Evolutionary conservation across 352 stramenopile genomes (phyloP).

Genomic region (Phytophthora tubulina): DNA sequence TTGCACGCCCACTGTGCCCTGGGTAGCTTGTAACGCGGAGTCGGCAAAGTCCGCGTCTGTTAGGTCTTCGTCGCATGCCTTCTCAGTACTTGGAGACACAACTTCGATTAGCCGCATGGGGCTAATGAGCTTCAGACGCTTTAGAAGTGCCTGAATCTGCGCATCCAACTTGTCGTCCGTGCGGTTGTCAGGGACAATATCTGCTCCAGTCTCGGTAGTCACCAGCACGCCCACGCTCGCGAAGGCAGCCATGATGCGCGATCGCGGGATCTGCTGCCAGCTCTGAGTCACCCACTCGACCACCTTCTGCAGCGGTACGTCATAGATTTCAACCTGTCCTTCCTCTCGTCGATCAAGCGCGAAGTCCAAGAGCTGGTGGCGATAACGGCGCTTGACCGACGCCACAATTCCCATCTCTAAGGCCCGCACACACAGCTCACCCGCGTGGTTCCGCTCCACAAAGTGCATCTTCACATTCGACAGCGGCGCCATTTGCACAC

Average conservation of each 20-base stretch:
- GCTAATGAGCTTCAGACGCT: constrained; percentile 58
- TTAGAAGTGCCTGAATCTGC: constrained; percentile 62
- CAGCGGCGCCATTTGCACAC: constrained; percentile 64
- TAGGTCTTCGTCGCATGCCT: constrained; percentile 65
- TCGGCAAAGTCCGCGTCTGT: constrained; percentile 77
- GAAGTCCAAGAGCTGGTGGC: constrained; percentile 55
- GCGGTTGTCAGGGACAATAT: constrained; percentile 42
- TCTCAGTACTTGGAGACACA: constrained; percentile 53
- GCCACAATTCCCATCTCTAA: constrained; percentile 57
- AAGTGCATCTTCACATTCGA: constrained; percentile 78
- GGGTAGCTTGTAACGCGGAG: constrained; percentile 54
- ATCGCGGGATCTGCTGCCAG: constrained; percentile 66
- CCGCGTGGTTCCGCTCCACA: constrained; percentile 43
- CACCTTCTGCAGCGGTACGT: constrained; percentile 58
- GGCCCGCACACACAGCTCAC: constrained; percentile 50
- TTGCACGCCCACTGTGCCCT: constrained; percentile 48
- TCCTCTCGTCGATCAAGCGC: constrained; percentile 58
- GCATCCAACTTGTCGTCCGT: constrained; percentile 61
- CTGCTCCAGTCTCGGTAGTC: constrained; percentile 23
- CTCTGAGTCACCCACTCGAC: constrained; percentile 65
- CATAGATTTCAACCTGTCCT: constrained; percentile 46
- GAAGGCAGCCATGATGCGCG: constrained; percentile 64
- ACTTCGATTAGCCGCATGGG: constrained; percentile 66
- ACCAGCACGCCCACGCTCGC: constrained; percentile 45
- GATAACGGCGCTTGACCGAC: constrained; percentile 69